phyloP scores from a whole-genome alignment of 1,284 basidiomycete species.

The Boletus subluridellus region DNA sequence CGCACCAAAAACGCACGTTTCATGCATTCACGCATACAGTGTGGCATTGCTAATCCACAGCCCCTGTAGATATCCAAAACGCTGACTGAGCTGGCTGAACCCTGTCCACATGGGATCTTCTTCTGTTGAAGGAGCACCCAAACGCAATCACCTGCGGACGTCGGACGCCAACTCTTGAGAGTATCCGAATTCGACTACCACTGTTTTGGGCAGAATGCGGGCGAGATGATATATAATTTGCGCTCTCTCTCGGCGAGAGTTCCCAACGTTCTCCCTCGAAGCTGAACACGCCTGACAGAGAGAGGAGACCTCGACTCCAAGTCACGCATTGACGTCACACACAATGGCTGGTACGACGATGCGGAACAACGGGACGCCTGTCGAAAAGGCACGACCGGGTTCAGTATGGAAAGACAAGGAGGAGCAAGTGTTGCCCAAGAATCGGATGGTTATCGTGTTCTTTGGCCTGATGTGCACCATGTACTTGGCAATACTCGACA shows the following conservation, averaged over 20 bases:
- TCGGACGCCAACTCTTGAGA: neutral
- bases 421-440: no score
- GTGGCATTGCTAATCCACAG: no score
- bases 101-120: neutral
- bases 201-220: neutral
- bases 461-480: constrained; percentile 51
- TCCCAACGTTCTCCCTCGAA: neutral
- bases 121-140: no score
- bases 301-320: no score
- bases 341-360: no score
- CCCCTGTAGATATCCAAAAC: no score
- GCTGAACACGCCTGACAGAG: constrained; percentile 24
- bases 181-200: neutral
- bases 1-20: no score
- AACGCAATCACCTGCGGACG: neutral
- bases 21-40: no score
- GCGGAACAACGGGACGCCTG: no score
- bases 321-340: no score
- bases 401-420: no score
- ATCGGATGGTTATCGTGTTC: constrained; percentile 50
- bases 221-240: neutral
- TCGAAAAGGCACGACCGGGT: no score
- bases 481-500: constrained; percentile 43
- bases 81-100: neutral
- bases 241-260: neutral